A percentile compares a stretch with the other conserved stretches of the same genome.
These are phyloP conservation scores for Eutrema yunnanense DNA, from an alignment of 345 rosid genomes.

Conservation along the genomic window DNA sequence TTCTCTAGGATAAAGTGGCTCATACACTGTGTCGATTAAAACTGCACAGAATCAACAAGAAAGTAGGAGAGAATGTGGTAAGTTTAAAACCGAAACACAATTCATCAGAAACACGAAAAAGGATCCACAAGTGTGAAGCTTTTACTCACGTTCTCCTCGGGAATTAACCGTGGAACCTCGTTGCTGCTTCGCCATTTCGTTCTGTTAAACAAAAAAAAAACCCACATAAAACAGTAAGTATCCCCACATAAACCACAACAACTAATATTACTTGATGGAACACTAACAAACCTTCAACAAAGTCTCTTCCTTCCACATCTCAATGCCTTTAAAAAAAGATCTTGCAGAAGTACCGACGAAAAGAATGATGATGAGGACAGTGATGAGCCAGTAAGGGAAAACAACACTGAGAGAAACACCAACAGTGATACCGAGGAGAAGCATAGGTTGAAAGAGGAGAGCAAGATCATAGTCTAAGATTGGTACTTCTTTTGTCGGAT, in stretches of 20 bases:
- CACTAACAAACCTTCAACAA: slow-evolving; percentile 42
- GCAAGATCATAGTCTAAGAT: slow-evolving; percentile 87
- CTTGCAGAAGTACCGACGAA: slow-evolving; percentile 85
- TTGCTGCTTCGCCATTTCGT: slow-evolving; percentile 48
- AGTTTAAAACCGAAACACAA: background rate
- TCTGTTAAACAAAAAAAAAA: slow-evolving; percentile 32
- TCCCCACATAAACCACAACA: background rate
- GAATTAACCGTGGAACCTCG: slow-evolving; percentile 46
- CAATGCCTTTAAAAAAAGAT: slow-evolving; percentile 63
- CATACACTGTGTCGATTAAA: slow-evolving; percentile 67
- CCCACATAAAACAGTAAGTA: background rate
- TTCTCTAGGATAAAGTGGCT: slow-evolving; percentile 62
- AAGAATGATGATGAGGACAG: slow-evolving; percentile 83
- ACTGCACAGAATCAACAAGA: slow-evolving; percentile 37
- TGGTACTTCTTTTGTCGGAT: slow-evolving; percentile 84
- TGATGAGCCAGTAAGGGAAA: slow-evolving; percentile 94
- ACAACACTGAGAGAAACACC: slow-evolving; percentile 91
- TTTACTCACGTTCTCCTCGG: slow-evolving; percentile 69
- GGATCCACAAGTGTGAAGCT: background rate
- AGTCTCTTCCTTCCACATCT: slow-evolving; percentile 94
- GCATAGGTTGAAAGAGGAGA: slow-evolving; percentile 92
- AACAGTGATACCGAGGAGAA: slow-evolving; percentile 82
- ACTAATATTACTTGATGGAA: background rate
- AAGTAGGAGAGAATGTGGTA: background rate
- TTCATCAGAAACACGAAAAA: background rate